These are phyloP conservation scores for Hypoxylon fragiforme DNA, from an alignment of 495 filamentous ascomycete species.

Conservation along the genomic window DNA sequence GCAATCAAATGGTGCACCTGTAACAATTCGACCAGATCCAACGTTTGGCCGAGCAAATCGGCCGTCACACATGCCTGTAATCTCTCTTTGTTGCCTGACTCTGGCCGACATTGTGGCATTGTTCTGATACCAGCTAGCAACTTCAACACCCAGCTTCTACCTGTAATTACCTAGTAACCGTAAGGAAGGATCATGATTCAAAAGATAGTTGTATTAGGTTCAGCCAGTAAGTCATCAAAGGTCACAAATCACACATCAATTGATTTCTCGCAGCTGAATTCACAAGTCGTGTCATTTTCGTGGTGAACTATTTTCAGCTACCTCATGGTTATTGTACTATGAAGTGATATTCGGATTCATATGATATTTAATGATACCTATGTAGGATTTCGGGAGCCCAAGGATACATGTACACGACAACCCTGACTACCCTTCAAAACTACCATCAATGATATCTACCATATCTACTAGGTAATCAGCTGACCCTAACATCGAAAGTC, in stretches of 20 bases:
- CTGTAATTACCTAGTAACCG: slow-evolving; percentile 24
- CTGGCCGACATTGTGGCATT: slow-evolving; percentile 28
- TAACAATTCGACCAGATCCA: slow-evolving; percentile 25
- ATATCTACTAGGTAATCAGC: too few relatives aligned
- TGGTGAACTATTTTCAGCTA: too few relatives aligned
- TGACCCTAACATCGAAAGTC: too few relatives aligned
- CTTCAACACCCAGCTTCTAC: slow-evolving; percentile 16
- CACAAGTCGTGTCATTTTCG: too few relatives aligned
- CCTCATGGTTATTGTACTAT: too few relatives aligned
- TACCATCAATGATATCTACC: too few relatives aligned
- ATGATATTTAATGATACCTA: too few relatives aligned
- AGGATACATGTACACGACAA: too few relatives aligned
- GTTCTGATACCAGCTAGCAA: slow-evolving; percentile 22
- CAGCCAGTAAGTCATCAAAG: slow-evolving; percentile 17
- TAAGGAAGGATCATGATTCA: slow-evolving; percentile 27
- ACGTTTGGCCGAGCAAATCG: slow-evolving; percentile 22
- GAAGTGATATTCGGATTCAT: too few relatives aligned
- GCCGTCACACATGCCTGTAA: slow-evolving; percentile 2
- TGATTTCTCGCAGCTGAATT: too few relatives aligned
- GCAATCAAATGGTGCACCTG: neutral
- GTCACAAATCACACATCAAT: slow-evolving; percentile 5
- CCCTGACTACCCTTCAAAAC: too few relatives aligned
- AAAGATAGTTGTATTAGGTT: slow-evolving; percentile 9
- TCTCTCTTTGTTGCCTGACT: slow-evolving; percentile 13
- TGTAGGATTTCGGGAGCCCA: too few relatives aligned